A percentile compares a stretch with the other conserved stretches of the same genome.
These are phyloP conservation scores for Cardamine chenopodiifolia DNA, from an alignment of 345 rosid species.

Conservation along the genomic window DNA sequence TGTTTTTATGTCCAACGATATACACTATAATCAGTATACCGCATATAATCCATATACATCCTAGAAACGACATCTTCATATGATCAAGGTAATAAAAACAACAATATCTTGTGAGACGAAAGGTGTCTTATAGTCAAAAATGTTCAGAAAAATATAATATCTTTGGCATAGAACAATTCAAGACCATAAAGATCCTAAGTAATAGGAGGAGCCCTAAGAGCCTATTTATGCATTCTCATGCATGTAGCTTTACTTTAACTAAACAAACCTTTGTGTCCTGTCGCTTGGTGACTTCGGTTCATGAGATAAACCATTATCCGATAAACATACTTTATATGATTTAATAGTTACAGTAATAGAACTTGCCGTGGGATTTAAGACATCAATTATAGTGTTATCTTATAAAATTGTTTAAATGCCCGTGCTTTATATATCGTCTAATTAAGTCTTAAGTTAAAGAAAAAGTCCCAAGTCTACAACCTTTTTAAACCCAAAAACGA, in stretches of 20 bases:
- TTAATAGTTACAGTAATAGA: neutral
- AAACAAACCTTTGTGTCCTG: slow-evolving; percentile 24
- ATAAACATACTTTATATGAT: slow-evolving; percentile 8
- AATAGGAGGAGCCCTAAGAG: slow-evolving; percentile 32
- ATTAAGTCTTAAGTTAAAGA: no score
- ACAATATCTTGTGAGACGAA: slow-evolving; percentile 29
- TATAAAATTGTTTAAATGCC: neutral
- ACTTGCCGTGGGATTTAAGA: slow-evolving; percentile 20
- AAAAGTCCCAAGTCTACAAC: neutral
- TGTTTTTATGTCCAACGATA: neutral
- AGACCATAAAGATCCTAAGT: slow-evolving; percentile 33
- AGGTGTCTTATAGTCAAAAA: slow-evolving; percentile 29
- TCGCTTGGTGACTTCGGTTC: slow-evolving; percentile 26
- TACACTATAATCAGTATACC: neutral
- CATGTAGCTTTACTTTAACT: slow-evolving; percentile 34
- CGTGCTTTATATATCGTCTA: neutral
- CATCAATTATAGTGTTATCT: slow-evolving; percentile 15
- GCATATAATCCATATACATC: slow-evolving; percentile 1
- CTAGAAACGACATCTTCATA: slow-evolving; percentile 17
- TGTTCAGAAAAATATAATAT: slow-evolving; percentile 32
- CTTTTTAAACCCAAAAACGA: neutral
- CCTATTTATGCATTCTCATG: slow-evolving; percentile 23
- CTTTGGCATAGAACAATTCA: slow-evolving; percentile 32
- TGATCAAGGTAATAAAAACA: slow-evolving; percentile 22
- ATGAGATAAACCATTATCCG: slow-evolving; percentile 33